phyloP scores from a whole-genome alignment of 371 early-diverging fungal genomes.

The Mucor piriformis region DNA sequence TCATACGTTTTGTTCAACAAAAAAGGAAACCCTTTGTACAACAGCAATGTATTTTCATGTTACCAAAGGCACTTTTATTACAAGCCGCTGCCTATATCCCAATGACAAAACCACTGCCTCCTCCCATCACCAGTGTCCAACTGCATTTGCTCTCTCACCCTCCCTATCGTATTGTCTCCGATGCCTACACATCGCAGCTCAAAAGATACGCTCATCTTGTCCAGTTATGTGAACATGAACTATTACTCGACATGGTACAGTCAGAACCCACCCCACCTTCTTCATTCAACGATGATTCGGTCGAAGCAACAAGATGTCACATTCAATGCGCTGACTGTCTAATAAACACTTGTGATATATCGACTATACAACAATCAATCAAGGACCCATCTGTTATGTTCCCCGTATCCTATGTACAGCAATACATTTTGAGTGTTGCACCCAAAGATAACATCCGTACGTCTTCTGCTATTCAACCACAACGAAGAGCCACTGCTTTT shows the following conservation, averaged over 20 bases:
- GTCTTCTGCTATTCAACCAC: slow-evolving; percentile 18
- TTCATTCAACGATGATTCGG: background rate
- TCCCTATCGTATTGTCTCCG: slow-evolving; percentile 14
- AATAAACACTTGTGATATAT: background rate
- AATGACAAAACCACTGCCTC: slow-evolving; percentile 35
- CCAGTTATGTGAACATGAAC: slow-evolving; percentile 21
- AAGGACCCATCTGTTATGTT: slow-evolving; percentile 16
- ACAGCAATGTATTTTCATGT: slow-evolving; percentile 27
- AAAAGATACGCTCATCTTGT: slow-evolving; percentile 19
- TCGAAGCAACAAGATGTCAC: background rate
- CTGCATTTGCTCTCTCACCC: slow-evolving; percentile 2
- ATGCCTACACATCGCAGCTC: slow-evolving; percentile 2
- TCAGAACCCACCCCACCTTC: slow-evolving; percentile 5
- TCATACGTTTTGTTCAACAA: slow-evolving; percentile 25
- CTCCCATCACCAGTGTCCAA: background rate
- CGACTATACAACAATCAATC: slow-evolving; percentile 1
- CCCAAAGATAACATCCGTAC: background rate
- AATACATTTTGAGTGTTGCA: background rate
- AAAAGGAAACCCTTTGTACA: background rate
- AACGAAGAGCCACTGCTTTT: background rate
- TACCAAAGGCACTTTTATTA: slow-evolving; percentile 42
- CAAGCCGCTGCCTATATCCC: slow-evolving; percentile 44
- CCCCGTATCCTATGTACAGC: slow-evolving; percentile 6
- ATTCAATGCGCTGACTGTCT: slow-evolving; percentile 19
- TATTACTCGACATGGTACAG: background rate